phyloP scores from a whole-genome alignment of 2,329 filamentous ascomycete genomes.

The Elsinoe necatrix region DNA sequence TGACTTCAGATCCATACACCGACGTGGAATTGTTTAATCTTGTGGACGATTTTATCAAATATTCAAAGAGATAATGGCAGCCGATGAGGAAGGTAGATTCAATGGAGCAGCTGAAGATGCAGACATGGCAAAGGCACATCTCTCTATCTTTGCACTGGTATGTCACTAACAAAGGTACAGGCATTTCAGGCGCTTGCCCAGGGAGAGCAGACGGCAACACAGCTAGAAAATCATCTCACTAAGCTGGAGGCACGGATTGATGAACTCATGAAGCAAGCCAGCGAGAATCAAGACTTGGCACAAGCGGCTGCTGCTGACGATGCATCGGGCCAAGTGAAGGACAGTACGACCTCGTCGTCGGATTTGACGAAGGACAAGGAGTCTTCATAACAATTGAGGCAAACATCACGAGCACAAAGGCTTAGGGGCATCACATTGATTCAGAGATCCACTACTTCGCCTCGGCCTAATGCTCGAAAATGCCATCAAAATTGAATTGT shows the following conservation, averaged over 20 bases:
- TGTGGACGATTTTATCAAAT: too few relatives aligned
- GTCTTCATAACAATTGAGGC: not conserved
- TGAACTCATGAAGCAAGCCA: conserved; percentile 42
- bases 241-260: conserved; percentile 49
- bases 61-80: not conserved
- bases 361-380: conserved; percentile 14
- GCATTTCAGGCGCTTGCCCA: conserved; percentile 45
- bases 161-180: conserved; percentile 24
- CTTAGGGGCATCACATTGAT: not conserved
- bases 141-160: not conserved
- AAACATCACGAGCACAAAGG: not conserved
- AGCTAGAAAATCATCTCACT: conserved; percentile 47
- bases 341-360: not conserved
- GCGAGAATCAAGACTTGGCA: conserved; percentile 32
- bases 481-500: conserved; percentile 50
- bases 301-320: conserved; percentile 23
- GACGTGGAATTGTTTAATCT: too few relatives aligned
- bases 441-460: not conserved
- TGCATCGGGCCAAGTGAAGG: conserved; percentile 15
- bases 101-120: conserved; percentile 16
- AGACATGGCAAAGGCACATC: conserved; percentile 19
- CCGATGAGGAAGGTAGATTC: not conserved
- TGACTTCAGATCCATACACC: too few relatives aligned
- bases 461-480: conserved; percentile 28
- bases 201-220: conserved; percentile 48